phyloP scores from a whole-genome alignment of 257 asterid species.

The Solanum piurae region DNA sequence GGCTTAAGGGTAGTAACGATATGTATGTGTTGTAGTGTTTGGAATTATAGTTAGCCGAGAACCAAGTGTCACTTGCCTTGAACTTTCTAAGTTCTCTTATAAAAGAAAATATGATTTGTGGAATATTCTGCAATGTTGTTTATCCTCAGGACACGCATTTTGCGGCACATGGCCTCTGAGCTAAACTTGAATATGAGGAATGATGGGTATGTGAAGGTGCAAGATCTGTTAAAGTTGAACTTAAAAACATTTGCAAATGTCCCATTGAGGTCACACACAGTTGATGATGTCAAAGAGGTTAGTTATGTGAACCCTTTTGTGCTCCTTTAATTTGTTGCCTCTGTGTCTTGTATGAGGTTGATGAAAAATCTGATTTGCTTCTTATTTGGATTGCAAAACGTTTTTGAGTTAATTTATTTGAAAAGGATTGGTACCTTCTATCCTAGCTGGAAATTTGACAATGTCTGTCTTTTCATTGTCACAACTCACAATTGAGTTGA shows the following conservation, averaged over 20 bases:
- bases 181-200: slow-evolving; percentile 67
- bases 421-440: background rate
- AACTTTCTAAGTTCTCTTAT: background rate
- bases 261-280: slow-evolving; percentile 52
- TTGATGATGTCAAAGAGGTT: slow-evolving; percentile 82
- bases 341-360: background rate
- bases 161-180: slow-evolving; percentile 89
- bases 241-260: slow-evolving; percentile 66
- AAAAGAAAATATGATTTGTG: background rate
- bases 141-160: slow-evolving; percentile 55
- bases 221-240: slow-evolving; percentile 65
- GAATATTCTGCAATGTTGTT: background rate
- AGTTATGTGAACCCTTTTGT: background rate
- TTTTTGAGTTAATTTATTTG: background rate
- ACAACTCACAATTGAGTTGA: background rate
- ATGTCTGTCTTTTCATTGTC: background rate
- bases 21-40: background rate
- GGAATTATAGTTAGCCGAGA: background rate
- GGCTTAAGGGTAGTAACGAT: background rate
- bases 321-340: background rate
- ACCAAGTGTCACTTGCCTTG: background rate
- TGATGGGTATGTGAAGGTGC: slow-evolving; percentile 89
- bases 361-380: background rate
- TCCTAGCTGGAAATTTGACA: background rate
- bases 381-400: background rate